Conservation (phyloP, 768 basidiomycete species). For the Trametes villosa region DNA sequence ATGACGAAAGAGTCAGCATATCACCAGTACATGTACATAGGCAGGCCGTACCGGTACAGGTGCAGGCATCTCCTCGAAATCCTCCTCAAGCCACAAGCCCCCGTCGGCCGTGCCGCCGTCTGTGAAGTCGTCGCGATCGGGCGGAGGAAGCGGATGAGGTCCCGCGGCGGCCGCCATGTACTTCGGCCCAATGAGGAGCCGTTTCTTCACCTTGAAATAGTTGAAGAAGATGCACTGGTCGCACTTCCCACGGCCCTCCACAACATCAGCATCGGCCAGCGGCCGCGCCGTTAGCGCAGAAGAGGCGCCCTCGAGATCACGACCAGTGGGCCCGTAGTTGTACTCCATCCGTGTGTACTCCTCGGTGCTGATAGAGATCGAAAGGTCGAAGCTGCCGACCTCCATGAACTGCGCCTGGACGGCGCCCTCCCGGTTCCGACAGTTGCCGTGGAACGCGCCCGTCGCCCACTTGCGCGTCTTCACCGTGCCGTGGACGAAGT, state of each 20-base stretch:
- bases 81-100: background rate
- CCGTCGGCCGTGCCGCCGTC: background rate
- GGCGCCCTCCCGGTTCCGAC: background rate
- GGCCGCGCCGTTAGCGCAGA: too few relatives aligned
- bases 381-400: background rate
- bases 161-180: slow-evolving; percentile 17
- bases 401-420: background rate
- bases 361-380: background rate
- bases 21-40: background rate
- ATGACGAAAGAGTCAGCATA: background rate
- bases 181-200: background rate
- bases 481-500: slow-evolving; percentile 8
- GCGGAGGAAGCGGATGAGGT: slow-evolving; percentile 10
- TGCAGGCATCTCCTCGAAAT: background rate
- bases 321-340: background rate
- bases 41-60: too few relatives aligned
- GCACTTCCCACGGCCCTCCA: background rate
- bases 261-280: too few relatives aligned
- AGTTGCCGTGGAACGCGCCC: background rate
- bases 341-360: background rate
- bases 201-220: slow-evolving; percentile 21
- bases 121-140: background rate
- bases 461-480: slow-evolving; percentile 7
- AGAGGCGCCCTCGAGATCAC: too few relatives aligned
- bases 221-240: slow-evolving; percentile 24